Evolutionary conservation across 163 green algal species (phyloP).

Genomic region (Prototheca cutis): DNA sequence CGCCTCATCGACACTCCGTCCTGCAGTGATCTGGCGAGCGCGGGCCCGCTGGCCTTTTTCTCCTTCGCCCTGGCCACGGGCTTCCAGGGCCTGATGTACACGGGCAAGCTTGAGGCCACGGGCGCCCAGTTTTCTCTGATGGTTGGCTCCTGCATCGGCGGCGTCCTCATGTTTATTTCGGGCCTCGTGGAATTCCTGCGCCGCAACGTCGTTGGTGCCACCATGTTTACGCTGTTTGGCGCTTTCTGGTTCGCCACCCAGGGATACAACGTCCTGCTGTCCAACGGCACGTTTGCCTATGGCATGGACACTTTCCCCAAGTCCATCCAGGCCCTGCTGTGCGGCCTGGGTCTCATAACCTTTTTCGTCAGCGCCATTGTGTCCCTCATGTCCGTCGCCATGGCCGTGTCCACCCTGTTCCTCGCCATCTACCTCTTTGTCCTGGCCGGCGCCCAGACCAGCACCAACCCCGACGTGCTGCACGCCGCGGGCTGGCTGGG

Average conservation of each 20-base stretch:
- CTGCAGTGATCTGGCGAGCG: slow-evolving; percentile 5
- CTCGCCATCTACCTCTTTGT: slow-evolving; percentile 2
- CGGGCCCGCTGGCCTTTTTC: slow-evolving; percentile 2
- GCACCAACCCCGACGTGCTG: not conserved
- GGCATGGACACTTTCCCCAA: slow-evolving; percentile 1
- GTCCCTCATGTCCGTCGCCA: not conserved
- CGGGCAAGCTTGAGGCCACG: not conserved
- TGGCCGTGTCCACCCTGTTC: not conserved
- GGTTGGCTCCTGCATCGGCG: slow-evolving; percentile 3
- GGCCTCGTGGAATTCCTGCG: not conserved
- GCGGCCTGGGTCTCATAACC: not conserved
- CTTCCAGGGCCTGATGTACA: not conserved
- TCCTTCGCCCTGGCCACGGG: slow-evolving; percentile 3
- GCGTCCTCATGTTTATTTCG: slow-evolving; percentile 1
- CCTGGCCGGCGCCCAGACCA: not conserved
- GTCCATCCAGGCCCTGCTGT: not conserved
- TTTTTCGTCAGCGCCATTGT: not conserved
- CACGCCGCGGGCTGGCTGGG: slow-evolving; percentile 5
- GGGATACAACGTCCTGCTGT: not conserved
- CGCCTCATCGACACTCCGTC: not conserved
- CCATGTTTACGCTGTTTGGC: slow-evolving; percentile 3
- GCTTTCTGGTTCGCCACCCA: not conserved
- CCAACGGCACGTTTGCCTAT: too few relatives aligned
- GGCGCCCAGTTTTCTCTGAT: not conserved
- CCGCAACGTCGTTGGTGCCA: slow-evolving; percentile 3